These are phyloP conservation scores for Apiospora rasikravindrae DNA, from an alignment of 2,329 filamentous ascomycete genomes.

Conservation along the genomic window DNA sequence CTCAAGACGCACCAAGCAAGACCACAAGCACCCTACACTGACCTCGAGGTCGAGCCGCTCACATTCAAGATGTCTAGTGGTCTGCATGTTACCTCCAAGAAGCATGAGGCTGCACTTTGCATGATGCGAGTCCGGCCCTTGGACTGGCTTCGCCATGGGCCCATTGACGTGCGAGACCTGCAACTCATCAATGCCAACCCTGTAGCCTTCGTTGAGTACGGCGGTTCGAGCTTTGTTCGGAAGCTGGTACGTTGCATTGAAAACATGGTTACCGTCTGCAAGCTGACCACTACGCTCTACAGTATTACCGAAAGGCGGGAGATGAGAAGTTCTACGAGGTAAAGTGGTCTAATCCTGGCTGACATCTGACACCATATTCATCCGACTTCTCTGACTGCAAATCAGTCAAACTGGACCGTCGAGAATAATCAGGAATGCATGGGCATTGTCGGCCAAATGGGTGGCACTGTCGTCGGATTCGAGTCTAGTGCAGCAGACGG, in stretches of 20 bases:
- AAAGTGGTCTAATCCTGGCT: background rate
- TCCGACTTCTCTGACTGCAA: background rate
- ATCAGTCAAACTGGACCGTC: slow-evolving; percentile 21
- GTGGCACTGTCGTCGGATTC: slow-evolving; percentile 19
- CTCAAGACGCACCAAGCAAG: background rate
- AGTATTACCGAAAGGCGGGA: background rate
- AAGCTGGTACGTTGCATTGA: background rate
- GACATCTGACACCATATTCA: background rate
- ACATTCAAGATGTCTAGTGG: background rate
- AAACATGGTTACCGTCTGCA: background rate
- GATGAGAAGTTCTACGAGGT: background rate
- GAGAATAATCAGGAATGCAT: slow-evolving; percentile 24
- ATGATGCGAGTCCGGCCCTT: slow-evolving; percentile 17
- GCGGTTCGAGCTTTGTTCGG: background rate
- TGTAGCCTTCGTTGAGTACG: slow-evolving; percentile 18
- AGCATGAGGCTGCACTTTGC: background rate
- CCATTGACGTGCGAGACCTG: slow-evolving; percentile 19
- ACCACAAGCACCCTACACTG: background rate
- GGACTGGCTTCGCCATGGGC: slow-evolving; percentile 21
- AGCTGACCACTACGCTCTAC: background rate
- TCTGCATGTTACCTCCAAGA: background rate
- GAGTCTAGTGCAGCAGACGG: background rate
- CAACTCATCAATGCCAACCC: slow-evolving; percentile 18
- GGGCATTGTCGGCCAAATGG: slow-evolving; percentile 21
- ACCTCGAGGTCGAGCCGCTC: background rate